phyloP scores from a whole-genome alignment of 257 asterid species.

The Solanum pimpinellifolium region DNA sequence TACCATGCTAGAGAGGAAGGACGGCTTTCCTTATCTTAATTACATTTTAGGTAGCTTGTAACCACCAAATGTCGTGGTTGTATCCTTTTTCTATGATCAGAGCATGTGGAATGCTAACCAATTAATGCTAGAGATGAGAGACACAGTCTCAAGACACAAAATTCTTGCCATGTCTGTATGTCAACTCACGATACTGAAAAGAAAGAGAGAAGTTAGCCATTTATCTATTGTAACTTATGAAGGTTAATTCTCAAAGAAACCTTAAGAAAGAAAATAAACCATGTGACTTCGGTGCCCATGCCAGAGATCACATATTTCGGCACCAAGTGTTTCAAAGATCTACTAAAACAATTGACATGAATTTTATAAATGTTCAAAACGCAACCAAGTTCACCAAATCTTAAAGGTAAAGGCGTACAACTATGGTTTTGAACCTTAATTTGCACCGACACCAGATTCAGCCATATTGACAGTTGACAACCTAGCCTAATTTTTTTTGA shows the following conservation, averaged over 20 bases:
- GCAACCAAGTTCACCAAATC: background rate
- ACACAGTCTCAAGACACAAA: background rate
- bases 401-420: background rate
- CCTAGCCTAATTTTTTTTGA: background rate
- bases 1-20: background rate
- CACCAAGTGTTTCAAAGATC: background rate
- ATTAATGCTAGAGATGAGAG: background rate
- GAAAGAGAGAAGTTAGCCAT: background rate
- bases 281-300: background rate
- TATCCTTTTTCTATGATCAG: no score
- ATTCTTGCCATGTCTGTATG: background rate
- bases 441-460: background rate
- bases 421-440: background rate
- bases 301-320: background rate
- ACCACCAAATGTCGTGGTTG: background rate
- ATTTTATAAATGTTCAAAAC: background rate
- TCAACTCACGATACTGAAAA: background rate
- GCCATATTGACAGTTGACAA: background rate
- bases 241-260: background rate
- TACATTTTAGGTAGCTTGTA: background rate
- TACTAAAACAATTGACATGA: background rate
- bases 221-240: background rate
- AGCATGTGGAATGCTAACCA: background rate
- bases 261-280: background rate
- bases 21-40: background rate